A percentile compares a stretch with the other conserved stretches of the same genome.
Evolutionary conservation across 208 protist genomes (phyloP).

Genomic region (Herpetomonas tarakana): DNA sequence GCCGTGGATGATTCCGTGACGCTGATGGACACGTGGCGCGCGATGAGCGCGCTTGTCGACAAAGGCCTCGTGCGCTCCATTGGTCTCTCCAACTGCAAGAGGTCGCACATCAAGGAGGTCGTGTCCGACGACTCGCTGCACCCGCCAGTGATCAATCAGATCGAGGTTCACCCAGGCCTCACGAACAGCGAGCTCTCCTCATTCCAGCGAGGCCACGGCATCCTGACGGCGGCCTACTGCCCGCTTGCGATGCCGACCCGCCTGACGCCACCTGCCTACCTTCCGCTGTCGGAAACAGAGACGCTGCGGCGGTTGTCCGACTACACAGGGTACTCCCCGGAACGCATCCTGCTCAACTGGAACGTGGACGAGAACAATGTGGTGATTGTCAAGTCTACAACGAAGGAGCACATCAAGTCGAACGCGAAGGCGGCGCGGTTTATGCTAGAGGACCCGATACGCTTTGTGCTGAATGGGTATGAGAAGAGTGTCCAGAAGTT

Average conservation of each 20-base stretch:
- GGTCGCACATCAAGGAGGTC: slow-evolving; percentile 57
- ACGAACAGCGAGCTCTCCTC: slow-evolving; percentile 43
- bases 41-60: slow-evolving; percentile 82
- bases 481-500: slow-evolving; percentile 31
- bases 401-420: slow-evolving; percentile 72
- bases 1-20: slow-evolving; percentile 51
- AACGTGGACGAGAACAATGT: slow-evolving; percentile 74
- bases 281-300: slow-evolving; percentile 39
- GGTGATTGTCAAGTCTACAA: slow-evolving; percentile 77
- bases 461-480: slow-evolving; percentile 61
- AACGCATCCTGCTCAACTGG: slow-evolving; percentile 79
- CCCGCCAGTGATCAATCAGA: slow-evolving; percentile 84
- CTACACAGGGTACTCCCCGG: slow-evolving; percentile 59
- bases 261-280: slow-evolving; percentile 56
- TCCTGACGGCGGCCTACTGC: slow-evolving; percentile 83
- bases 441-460: slow-evolving; percentile 49
- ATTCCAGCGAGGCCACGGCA: slow-evolving; percentile 47
- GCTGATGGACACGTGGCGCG: slow-evolving; percentile 80
- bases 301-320: slow-evolving; percentile 43
- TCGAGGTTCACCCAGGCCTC: slow-evolving; percentile 85
- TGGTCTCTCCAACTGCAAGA: slow-evolving; percentile 84
- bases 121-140: slow-evolving; percentile 31
- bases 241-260: slow-evolving; percentile 80
- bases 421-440: slow-evolving; percentile 82
- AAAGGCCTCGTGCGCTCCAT: slow-evolving; percentile 85